Evolutionary conservation across 495 filamentous ascomycete species (phyloP).

Genomic region (Penicillium desertorum): DNA sequence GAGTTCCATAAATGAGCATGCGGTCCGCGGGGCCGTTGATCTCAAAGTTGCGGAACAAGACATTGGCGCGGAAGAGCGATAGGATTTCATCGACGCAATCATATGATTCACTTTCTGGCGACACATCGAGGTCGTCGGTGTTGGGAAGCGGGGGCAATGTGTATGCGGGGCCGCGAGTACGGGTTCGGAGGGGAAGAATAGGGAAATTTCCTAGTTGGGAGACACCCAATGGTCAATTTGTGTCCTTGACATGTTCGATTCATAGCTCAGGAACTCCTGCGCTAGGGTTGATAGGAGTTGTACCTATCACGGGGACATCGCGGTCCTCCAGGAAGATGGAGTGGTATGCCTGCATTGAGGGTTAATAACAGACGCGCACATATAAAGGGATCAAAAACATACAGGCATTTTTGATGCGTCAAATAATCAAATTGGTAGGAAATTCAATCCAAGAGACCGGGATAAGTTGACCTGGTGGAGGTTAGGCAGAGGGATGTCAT

Average conservation of each 20-base stretch:
- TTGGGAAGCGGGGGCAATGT: slow-evolving; percentile 71
- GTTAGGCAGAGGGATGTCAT: slow-evolving; percentile 43
- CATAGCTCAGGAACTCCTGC: slow-evolving; percentile 8
- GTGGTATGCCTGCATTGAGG: slow-evolving; percentile 72
- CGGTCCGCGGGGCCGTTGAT: slow-evolving; percentile 96
- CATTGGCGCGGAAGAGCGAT: slow-evolving; percentile 93
- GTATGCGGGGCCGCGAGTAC: slow-evolving; percentile 88
- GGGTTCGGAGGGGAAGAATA: slow-evolving; percentile 88
- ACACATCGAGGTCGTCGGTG: slow-evolving; percentile 67
- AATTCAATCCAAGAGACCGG: slow-evolving; percentile 15
- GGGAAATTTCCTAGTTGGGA: slow-evolving; percentile 75
- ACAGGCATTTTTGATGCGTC: slow-evolving; percentile 51
- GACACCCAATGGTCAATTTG: slow-evolving; percentile 16
- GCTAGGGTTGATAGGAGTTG: slow-evolving; percentile 23
- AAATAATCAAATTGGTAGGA: slow-evolving; percentile 21
- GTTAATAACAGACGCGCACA: slow-evolving; percentile 11
- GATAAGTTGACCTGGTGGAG: slow-evolving; percentile 27
- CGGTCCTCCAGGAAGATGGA: slow-evolving; percentile 86
- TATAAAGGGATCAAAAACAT: slow-evolving; percentile 13
- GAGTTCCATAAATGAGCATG: slow-evolving; percentile 92
- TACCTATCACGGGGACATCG: slow-evolving; percentile 66
- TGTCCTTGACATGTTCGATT: neutral
- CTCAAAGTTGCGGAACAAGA: slow-evolving; percentile 98
- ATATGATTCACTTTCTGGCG: slow-evolving; percentile 83
- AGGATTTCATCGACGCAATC: slow-evolving; percentile 94